A percentile compares a stretch with the other conserved stretches of the same genome.
Conservation (phyloP, 257 asterid genomes). For the Gentiana macrophylla region DNA sequence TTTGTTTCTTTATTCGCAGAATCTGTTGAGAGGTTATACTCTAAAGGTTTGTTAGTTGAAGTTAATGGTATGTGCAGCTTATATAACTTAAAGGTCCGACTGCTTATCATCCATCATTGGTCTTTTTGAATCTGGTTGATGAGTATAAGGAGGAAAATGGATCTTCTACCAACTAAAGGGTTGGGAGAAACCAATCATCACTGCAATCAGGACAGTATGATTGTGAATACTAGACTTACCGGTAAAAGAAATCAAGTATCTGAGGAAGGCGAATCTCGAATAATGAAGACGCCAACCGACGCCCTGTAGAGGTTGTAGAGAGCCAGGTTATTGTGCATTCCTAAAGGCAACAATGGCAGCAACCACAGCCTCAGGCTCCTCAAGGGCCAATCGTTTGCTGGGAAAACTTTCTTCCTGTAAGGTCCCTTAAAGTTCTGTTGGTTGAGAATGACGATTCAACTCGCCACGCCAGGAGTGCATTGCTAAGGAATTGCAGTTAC, state of each 20-base stretch:
- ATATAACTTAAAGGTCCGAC: constrained; percentile 24
- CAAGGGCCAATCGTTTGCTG: constrained; percentile 30
- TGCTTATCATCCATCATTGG: constrained; percentile 26
- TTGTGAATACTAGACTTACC: constrained; percentile 17
- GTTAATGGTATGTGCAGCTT: constrained; percentile 29
- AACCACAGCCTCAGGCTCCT: constrained; percentile 11
- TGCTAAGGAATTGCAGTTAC: constrained; percentile 46
- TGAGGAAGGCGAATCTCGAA: constrained; percentile 26
- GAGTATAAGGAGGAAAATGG: constrained; percentile 22
- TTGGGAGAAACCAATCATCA: constrained; percentile 19
- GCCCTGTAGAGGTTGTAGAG: constrained; percentile 14
- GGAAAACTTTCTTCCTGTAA: constrained; percentile 48
- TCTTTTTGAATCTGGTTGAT: constrained; percentile 44
- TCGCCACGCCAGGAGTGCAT: constrained; percentile 42
- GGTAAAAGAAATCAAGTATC: constrained; percentile 23
- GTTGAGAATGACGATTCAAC: constrained; percentile 51
- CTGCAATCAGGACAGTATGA: constrained; percentile 13
- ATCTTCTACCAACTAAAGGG: constrained; percentile 25
- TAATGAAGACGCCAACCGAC: constrained; percentile 20
- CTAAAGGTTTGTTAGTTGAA: constrained; percentile 4
- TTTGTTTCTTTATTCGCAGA: not conserved
- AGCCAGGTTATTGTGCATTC: constrained; percentile 20
- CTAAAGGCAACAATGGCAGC: constrained; percentile 5
- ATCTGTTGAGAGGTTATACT: not conserved
- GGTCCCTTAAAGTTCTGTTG: constrained; percentile 41